Base-by-base conservation (phyloP, 2,329 filamentous ascomycete genomes). In the Epichloe aotearoae region DNA sequence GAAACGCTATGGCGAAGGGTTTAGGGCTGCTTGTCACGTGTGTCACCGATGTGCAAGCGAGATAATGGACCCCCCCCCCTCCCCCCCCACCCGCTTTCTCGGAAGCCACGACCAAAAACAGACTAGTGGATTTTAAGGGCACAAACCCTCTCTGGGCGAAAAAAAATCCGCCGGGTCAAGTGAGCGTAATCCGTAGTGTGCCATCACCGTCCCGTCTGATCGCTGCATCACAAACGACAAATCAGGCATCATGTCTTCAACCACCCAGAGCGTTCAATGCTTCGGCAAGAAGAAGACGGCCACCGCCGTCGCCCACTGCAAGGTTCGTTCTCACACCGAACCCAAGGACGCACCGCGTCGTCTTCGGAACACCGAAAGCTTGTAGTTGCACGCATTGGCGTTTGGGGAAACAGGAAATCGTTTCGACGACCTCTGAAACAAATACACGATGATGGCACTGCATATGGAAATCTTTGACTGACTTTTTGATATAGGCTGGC, bases 221-320 rank as follows among this genome's bases (percentile, higher is more conserved):
- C 44, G 44, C 50, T 43, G 49, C 55, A 52, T 48, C 54, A 52
- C 51, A 37, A 41, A 45, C 37, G 46, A 50, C 46, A 53, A 61
- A 62, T 60, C 65, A 68, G 69, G 71, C 77, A 86, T 69, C 73
- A 88, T 88, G 83, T 84, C 86, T 73, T 76, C 83, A 68, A 74
- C 79, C 67, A 76, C 79, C 65, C 84, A 86, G 76, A 86, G 82
- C 74, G 86, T 89, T 68, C 89, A 95, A 83, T 95, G 89, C 86
- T 96, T 97, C 86, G 90, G 90, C 84, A 96, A 96, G 85, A 90
- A 90, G 82, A 88, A 87, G 82, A 89, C 83, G 70, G 88, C 88
- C 66, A 87, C 84, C 60, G 84, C 83, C 68, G 88, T 94, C 76
- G 88, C 88, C 73, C 87, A 91, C 79, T 91, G 86, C 85, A 90